These are phyloP conservation scores for Fusarium sp. DNA, from an alignment of 2,329 filamentous ascomycete genomes.

Conservation along the genomic window DNA sequence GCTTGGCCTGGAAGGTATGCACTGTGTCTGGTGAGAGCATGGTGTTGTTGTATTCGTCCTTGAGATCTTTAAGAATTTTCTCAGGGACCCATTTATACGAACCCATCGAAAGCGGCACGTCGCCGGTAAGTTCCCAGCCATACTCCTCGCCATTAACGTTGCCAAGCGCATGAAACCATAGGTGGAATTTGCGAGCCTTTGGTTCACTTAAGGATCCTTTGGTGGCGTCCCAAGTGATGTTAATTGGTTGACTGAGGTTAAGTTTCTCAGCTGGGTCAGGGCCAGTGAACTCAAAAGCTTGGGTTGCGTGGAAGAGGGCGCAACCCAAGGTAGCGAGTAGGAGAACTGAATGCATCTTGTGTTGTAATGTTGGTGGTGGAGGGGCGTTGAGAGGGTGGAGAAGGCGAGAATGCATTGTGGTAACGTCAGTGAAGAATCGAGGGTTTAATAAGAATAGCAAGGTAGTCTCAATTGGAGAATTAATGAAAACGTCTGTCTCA, in stretches of 20 bases:
- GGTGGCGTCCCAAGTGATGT: not conserved
- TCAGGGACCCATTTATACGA: not conserved
- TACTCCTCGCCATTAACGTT: accelerated
- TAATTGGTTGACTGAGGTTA: not conserved
- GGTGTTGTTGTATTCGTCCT: accelerated
- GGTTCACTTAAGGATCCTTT: not conserved
- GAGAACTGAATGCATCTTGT: not conserved
- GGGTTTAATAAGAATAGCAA: too few species aligned
- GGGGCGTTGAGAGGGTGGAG: not conserved
- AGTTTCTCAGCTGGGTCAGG: not conserved
- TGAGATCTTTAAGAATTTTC: not conserved
- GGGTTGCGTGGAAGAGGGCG: not conserved
- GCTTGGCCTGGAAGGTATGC: not conserved
- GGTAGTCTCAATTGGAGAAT: too few species aligned
- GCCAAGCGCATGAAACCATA: not conserved
- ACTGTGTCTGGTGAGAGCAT: not conserved
- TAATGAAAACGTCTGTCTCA: too few species aligned
- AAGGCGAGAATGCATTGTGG: not conserved
- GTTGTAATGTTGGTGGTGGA: accelerated
- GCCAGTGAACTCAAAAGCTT: conserved; percentile 7
- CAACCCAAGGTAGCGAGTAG: not conserved
- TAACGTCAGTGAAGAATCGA: accelerated
- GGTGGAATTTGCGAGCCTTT: not conserved
- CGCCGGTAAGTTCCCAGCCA: not conserved
- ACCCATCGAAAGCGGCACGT: not conserved